Base-by-base conservation (phyloP, 768 basidiomycete genomes). In the Dioszegia aurantiaca region DNA sequence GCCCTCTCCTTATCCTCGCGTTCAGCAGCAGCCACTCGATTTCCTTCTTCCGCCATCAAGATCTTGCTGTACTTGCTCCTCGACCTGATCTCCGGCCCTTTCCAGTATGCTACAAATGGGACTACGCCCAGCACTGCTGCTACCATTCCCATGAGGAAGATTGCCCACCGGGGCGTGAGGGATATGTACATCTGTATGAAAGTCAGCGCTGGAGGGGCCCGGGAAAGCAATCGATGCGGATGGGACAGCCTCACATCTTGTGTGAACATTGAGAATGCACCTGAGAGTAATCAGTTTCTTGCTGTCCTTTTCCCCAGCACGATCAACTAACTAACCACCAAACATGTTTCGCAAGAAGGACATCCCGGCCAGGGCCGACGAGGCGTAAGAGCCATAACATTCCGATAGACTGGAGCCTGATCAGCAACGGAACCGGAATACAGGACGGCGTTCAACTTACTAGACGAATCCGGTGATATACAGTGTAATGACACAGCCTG, bases 361-460 rank as follows among this genome's bases (percentile, higher is more conserved):
- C 71, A 87, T 85, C 1, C 83, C 86, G 0, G 86, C 86, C 17
- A 86, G 76, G 11, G 86, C 86, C 0, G 84, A 86, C 0, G 85
- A 86, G 5, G 86, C 86, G 68, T 83, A 87, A 4, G 70, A 62
- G 11, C 67, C 80, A 21, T 69, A 86, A 80, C 84, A 85, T 74
- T 87, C 85, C 3, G 85, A 83, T 14, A 87, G 77, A 51, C 64
- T 66, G n/a, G 14, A 2, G 6, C 33, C 30, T 44, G 52, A 9
- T n/a, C 11, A 37, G 3, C 23, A 31, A 3, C 27, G 9, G 12
- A 3, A 26, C 42, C 36, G 31, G 19, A 19, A 11, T 27, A 3
- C 12, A 12, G 28, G n/a, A 2, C 37, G 30, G 16, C 2, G 19
- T 2, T 23, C n/a, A 4, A 64, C 73, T 58, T 43, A 71, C 71